These are phyloP conservation scores for Zostera marina DNA, from an alignment of 116 monocot species.

Conservation along the genomic window DNA sequence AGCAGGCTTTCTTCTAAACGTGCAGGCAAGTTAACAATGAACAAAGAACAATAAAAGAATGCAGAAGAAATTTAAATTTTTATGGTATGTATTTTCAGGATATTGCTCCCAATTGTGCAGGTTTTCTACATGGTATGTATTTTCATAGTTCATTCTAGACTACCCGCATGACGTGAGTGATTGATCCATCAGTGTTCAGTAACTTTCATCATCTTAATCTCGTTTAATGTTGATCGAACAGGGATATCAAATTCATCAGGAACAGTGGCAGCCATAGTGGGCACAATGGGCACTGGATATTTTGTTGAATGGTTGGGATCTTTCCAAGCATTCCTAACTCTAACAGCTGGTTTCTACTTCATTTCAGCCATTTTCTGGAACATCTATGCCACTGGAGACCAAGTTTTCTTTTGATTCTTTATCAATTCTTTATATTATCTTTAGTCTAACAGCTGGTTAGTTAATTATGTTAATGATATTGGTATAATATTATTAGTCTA, in stretches of 20 bases:
- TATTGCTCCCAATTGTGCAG: slow-evolving; percentile 71
- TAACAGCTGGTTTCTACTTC: slow-evolving; percentile 71
- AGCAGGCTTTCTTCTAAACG: slow-evolving; percentile 81
- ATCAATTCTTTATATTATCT: too few relatives aligned
- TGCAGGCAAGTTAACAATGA: slow-evolving; percentile 39
- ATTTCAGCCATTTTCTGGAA: slow-evolving; percentile 56
- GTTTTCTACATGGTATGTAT: slow-evolving; percentile 64
- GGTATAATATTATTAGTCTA: not conserved
- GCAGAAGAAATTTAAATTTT: not conserved
- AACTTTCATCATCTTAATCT: not conserved
- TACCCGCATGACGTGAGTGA: too few relatives aligned
- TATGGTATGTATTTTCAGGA: slow-evolving; percentile 32
- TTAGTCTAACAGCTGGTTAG: not conserved
- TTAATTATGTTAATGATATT: not conserved
- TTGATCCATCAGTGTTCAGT: too few relatives aligned
- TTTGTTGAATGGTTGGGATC: slow-evolving; percentile 89
- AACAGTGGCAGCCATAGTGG: slow-evolving; percentile 71
- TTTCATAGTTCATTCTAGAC: not conserved
- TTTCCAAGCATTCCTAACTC: slow-evolving; percentile 76
- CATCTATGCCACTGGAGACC: slow-evolving; percentile 55
- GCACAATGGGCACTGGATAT: slow-evolving; percentile 82
- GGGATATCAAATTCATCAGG: slow-evolving; percentile 66
- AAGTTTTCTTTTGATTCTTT: slow-evolving; percentile 45
- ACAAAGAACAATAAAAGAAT: not conserved
- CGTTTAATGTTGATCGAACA: slow-evolving; percentile 12